These are phyloP conservation scores for Leersia perrieri DNA, from an alignment of 176 grass and related monocot genomes.

Conservation along the genomic window DNA sequence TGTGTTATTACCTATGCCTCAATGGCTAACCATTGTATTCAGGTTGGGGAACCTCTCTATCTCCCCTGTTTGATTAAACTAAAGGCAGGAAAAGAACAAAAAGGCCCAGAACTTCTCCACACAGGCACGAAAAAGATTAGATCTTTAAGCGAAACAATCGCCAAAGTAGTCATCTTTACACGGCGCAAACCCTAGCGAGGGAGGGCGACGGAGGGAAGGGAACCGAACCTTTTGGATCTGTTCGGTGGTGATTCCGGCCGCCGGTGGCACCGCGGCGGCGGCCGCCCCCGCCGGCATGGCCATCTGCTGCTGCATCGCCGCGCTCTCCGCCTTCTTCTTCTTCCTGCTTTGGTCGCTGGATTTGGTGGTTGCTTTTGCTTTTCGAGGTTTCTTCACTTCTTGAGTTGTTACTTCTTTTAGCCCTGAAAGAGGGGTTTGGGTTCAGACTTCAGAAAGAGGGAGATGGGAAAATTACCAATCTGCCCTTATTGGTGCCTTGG, in stretches of 20 bases:
- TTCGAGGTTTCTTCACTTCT: constrained; percentile 3
- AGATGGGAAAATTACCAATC: not conserved
- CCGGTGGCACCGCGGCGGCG: constrained; percentile 30
- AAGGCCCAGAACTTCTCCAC: not conserved
- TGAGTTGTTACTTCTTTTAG: not conserved
- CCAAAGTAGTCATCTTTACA: not conserved
- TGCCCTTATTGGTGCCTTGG: not conserved
- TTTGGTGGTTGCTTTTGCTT: constrained; percentile 1
- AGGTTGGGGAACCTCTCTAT: not conserved
- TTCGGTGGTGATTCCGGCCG: constrained; percentile 78
- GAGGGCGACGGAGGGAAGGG: not conserved
- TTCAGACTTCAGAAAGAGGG: not conserved
- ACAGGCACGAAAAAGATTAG: not conserved
- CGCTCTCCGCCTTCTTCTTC: not conserved
- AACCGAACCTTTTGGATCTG: constrained; percentile 87
- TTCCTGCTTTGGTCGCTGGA: not conserved
- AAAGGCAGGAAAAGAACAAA: not conserved
- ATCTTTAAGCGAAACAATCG: not conserved
- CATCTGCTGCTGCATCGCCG: constrained; percentile 79
- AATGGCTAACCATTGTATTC: not conserved
- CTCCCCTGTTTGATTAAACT: not conserved
- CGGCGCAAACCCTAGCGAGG: constrained; percentile 32
- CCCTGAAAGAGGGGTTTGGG: not conserved
- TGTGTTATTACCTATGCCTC: not conserved
- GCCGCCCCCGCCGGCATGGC: constrained; percentile 41